These are phyloP conservation scores for Alternaria triticina DNA, from an alignment of 2,329 filamentous ascomycete genomes.

Conservation along the genomic window DNA sequence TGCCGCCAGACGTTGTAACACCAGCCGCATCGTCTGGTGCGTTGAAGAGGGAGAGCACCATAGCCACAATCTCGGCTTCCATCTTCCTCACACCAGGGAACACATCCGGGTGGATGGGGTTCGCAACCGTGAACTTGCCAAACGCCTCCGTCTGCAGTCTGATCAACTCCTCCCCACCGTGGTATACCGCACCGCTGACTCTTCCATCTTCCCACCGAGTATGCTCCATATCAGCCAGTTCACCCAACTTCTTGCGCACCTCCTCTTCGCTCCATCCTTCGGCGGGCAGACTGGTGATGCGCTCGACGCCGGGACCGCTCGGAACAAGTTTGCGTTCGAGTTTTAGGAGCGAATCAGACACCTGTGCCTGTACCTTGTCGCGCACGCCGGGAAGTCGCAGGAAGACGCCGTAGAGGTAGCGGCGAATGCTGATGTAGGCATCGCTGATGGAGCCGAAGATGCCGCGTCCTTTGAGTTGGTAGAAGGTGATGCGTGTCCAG, in stretches of 20 bases:
- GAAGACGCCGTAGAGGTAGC: constrained; percentile 83
- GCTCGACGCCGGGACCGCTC: constrained; percentile 70
- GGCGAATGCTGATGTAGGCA: constrained; percentile 73
- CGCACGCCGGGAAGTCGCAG: constrained; percentile 86
- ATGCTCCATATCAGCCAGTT: constrained; percentile 85
- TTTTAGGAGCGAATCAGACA: constrained; percentile 79
- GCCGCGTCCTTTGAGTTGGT: constrained; percentile 88
- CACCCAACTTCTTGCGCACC: constrained; percentile 78
- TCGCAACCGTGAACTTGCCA: constrained; percentile 91
- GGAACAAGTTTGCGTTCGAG: constrained; percentile 85
- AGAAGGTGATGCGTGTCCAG: constrained; percentile 78
- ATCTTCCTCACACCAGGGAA: constrained; percentile 98
- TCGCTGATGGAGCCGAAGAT: constrained; percentile 78
- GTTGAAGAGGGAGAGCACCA: constrained; percentile 91
- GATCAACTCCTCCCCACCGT: constrained; percentile 82
- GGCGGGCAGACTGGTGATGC: constrained; percentile 78
- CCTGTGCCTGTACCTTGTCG: constrained; percentile 81
- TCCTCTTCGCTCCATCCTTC: constrained; percentile 83
- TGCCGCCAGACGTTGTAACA: constrained; percentile 89
- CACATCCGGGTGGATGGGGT: constrained; percentile 97
- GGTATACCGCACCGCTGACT: constrained; percentile 95
- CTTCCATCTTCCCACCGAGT: constrained; percentile 96
- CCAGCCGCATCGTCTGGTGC: constrained; percentile 85
- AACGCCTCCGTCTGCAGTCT: constrained; percentile 91
- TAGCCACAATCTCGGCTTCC: constrained; percentile 97